Evolutionary conservation across 1,284 basidiomycete genomes (phyloP), one percentile per base, ranked within the genome.

Genomic region (Boletus mariae): DNA sequence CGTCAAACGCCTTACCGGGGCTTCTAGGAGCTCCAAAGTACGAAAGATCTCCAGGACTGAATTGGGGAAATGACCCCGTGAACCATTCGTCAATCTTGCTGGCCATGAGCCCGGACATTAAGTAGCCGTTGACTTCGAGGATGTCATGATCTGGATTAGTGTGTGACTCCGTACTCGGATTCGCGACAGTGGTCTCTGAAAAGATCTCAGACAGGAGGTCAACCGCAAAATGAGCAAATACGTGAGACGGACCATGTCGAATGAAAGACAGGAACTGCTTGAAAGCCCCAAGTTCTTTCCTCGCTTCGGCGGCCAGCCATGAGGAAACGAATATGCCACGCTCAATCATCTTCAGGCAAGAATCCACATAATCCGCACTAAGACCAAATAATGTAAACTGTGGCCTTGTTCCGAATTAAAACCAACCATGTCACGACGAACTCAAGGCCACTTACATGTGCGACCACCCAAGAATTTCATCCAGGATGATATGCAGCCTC

Each of bases 41-140:
- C 49, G 80, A 80, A 47, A 87, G 67, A 62, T 85, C 81, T 57
- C 71, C 71, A 44, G 78, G 73, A 49, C 75, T 73, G 67, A 87
- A 84, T 57, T 69, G 72, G 44, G 88, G 84, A 48, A 75, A 68
- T 44, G 79, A 79, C 26, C 86, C 87, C 62, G 75, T 76, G 69
- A 92, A 92, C 86, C 87, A 92, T 58, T 77, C 77, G 73, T 91
- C 88, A 69, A 92, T 80, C 47, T 77, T 71, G 68, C 86, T 90
- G 45, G 75, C 73, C 52, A 79, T 74, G 46, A 92, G 77, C 47
- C 89, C 87, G 44, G 81, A 80, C 61, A 81, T 82, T 61, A 92
- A 74, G 67, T 92, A 92, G 58, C 83, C 82, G 66, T 87, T 87
- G 47, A 88, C 90, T 74, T 90, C 86, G 52, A 92, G 74, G 57